Percentiles rank a stretch among this genome's conserved stretches.
Evolutionary conservation across 2,329 filamentous ascomycete genomes (phyloP).

Genomic region (Thermothelomyces thermophilus): DNA sequence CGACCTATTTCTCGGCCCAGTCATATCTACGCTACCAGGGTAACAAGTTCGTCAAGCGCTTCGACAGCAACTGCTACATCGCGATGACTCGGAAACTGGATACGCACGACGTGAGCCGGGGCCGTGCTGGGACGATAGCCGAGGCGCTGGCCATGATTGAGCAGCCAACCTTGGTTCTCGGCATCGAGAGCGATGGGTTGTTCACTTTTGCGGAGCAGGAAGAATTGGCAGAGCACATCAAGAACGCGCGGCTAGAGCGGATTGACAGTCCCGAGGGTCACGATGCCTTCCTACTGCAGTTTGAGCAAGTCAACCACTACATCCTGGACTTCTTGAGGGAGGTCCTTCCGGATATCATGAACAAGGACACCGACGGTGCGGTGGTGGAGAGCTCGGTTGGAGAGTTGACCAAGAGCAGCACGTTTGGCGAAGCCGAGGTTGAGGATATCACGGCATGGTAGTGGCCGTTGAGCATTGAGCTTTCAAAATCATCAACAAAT

Average conservation of each 20-base stretch:
- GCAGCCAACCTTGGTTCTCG: constrained; percentile 84
- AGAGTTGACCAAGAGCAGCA: constrained; percentile 74
- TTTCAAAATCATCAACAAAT: background rate
- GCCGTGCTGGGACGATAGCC: constrained; percentile 59
- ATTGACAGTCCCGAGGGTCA: constrained; percentile 95
- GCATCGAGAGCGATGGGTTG: constrained; percentile 90
- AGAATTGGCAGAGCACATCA: constrained; percentile 77
- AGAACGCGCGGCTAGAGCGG: constrained; percentile 67
- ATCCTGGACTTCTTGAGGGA: constrained; percentile 78
- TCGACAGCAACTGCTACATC: constrained; percentile 98
- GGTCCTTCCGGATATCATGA: constrained; percentile 84
- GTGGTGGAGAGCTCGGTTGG: constrained; percentile 46
- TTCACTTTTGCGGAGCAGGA: constrained; percentile 97
- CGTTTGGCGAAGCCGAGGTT: constrained; percentile 91
- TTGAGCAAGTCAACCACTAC: constrained; percentile 91
- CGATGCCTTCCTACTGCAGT: constrained; percentile 92
- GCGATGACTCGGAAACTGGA: constrained; percentile 97
- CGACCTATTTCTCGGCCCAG: constrained; percentile 96
- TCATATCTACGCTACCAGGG: constrained; percentile 97
- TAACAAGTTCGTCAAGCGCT: constrained; percentile 91
- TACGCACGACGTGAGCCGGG: constrained; percentile 87
- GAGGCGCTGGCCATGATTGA: constrained; percentile 75
- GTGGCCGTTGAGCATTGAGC: constrained; percentile 9
- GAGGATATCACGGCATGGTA: constrained; percentile 96
- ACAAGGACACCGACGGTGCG: constrained; percentile 43